These are phyloP conservation scores for Saturnispora halmiae DNA, from an alignment of 805 yeast species.

Conservation along the genomic window DNA sequence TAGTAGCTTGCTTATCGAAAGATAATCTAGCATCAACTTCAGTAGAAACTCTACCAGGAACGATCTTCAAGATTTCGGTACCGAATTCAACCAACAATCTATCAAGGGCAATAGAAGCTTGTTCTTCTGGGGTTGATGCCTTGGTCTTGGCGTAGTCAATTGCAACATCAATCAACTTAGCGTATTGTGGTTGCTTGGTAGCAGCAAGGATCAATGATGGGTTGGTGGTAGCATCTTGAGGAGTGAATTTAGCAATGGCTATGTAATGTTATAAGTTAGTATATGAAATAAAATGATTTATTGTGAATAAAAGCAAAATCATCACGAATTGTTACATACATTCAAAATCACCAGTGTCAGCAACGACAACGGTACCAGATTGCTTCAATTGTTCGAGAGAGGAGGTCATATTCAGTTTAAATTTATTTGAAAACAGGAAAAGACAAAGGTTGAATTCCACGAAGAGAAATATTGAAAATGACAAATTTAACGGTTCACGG, in stretches of 20 bases:
- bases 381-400: slow-evolving; percentile 91
- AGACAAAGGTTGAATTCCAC: background rate
- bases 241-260: slow-evolving; percentile 91
- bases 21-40: slow-evolving; percentile 99
- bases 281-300: no score
- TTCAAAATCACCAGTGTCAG: slow-evolving; percentile 98
- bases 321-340: slow-evolving; percentile 28
- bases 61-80: slow-evolving; percentile 81
- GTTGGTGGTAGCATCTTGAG: slow-evolving; percentile 99
- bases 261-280: slow-evolving; percentile 2
- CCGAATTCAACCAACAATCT: slow-evolving; percentile 94
- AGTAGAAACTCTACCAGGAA: slow-evolving; percentile 98
- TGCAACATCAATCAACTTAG: slow-evolving; percentile 83
- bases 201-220: slow-evolving; percentile 97
- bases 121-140: slow-evolving; percentile 50
- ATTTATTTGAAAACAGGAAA: background rate
- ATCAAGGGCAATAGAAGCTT: slow-evolving; percentile 81
- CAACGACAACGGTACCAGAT: slow-evolving; percentile 91
- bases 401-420: no score
- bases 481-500: background rate
- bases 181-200: slow-evolving; percentile 80
- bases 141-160: slow-evolving; percentile 71
- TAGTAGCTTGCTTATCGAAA: slow-evolving; percentile 88
- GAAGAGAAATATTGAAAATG: no score
- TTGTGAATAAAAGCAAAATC: background rate